Evolutionary conservation across 176 grass and related monocot species (phyloP).

Genomic region (Cenchrus purpureus): DNA sequence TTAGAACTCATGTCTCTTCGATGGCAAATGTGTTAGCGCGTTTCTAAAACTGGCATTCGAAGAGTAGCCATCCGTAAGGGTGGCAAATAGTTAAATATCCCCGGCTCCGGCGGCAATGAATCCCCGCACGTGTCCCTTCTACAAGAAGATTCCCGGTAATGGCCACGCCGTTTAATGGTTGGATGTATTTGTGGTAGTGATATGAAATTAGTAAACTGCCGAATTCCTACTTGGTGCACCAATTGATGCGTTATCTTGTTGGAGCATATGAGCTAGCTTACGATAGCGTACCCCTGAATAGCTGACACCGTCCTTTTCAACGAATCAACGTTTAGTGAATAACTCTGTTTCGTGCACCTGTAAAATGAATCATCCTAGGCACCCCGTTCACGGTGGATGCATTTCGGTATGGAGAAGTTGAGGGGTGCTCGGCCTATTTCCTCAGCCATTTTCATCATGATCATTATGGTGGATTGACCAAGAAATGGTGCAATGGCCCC

Average conservation of each 20-base stretch:
- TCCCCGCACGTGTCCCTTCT: constrained; percentile 53
- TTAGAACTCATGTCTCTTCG: too few species aligned
- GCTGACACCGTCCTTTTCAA: background rate
- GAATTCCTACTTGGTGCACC: background rate
- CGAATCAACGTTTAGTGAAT: background rate
- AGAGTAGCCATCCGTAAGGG: too few species aligned
- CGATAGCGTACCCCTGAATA: background rate
- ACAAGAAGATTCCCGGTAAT: constrained; percentile 69
- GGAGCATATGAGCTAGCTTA: background rate
- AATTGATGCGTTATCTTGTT: background rate
- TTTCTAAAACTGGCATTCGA: too few species aligned
- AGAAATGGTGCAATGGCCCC: constrained; percentile 75
- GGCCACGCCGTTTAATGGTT: background rate
- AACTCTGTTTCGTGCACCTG: background rate
- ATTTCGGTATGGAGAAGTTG: constrained; percentile 65
- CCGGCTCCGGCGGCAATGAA: too few species aligned
- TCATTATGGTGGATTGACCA: constrained; percentile 73
- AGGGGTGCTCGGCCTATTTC: constrained; percentile 69
- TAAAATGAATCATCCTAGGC: constrained; percentile 40
- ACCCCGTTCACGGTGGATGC: constrained; percentile 81
- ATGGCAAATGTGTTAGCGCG: too few species aligned
- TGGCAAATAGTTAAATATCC: too few species aligned
- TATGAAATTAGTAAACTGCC: background rate
- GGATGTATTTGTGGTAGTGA: background rate
- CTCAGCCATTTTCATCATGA: constrained; percentile 80